Evolutionary conservation across 2,329 filamentous ascomycete genomes (phyloP).

Genomic region (Colletotrichum sp.): DNA sequence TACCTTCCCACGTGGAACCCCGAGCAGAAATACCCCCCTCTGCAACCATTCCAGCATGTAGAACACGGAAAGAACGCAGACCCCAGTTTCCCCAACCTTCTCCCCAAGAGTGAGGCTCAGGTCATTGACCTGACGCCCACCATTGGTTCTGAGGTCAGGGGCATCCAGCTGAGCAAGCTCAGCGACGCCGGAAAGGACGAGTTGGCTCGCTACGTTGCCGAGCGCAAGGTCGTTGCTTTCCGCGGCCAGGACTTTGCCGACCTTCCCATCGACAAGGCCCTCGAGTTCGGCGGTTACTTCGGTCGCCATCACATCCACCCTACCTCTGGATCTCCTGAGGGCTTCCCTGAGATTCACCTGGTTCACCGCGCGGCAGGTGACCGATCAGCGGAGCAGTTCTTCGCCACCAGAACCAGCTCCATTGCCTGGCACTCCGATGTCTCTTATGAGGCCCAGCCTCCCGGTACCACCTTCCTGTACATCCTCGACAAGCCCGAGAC

Average conservation of each 20-base stretch:
- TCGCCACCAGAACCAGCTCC: conserved; percentile 73
- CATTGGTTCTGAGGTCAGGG: conserved; percentile 68
- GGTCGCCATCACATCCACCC: conserved; percentile 75
- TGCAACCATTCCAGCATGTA: conserved; percentile 66
- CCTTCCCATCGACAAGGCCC: conserved; percentile 65
- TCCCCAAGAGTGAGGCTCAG: conserved; percentile 47
- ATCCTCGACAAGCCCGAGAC: conserved; percentile 80
- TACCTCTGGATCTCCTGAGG: conserved; percentile 72
- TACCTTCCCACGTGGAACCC: conserved; percentile 68
- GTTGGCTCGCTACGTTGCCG: conserved; percentile 67
- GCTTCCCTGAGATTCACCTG: conserved; percentile 70
- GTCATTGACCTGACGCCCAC: conserved; percentile 64
- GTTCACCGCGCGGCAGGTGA: conserved; percentile 67
- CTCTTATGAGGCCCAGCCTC: conserved; percentile 86
- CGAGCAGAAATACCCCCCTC: conserved; percentile 61
- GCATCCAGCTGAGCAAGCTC: conserved; percentile 69
- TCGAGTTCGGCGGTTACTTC: conserved; percentile 71
- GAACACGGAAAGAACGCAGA: conserved; percentile 73
- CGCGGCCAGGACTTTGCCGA: conserved; percentile 70
- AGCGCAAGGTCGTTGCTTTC: conserved; percentile 72
- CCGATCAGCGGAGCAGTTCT: conserved; percentile 61
- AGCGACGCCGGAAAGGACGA: conserved; percentile 68
- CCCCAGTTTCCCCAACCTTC: conserved; percentile 63
- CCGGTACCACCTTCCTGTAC: conserved; percentile 89
- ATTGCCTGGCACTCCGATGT: conserved; percentile 92